These are phyloP conservation scores for Vanderwaltozyma yarrowii DNA, from an alignment of 805 yeast species.

Conservation along the genomic window DNA sequence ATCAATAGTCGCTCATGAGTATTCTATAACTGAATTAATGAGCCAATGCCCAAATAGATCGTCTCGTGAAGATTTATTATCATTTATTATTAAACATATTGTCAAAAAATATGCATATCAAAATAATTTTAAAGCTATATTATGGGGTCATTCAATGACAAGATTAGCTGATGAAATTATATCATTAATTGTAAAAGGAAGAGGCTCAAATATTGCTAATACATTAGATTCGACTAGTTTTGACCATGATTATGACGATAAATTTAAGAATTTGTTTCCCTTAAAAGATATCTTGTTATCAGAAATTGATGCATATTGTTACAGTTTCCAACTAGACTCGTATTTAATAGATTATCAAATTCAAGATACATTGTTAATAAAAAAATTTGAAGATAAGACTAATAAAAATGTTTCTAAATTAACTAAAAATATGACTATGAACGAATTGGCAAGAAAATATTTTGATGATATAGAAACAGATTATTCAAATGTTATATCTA, in stretches of 20 bases:
- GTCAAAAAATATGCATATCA: conserved; percentile 38
- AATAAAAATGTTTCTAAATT: conserved; percentile 4
- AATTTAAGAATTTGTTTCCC: conserved; percentile 51
- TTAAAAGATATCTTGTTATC: conserved; percentile 62
- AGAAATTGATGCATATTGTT: conserved; percentile 51
- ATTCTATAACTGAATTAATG: conserved; percentile 8
- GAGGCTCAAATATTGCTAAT: conserved; percentile 59
- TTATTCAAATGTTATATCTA: conserved; percentile 82
- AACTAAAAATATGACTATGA: conserved; percentile 65
- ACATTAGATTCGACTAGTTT: conserved; percentile 37
- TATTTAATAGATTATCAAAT: conserved; percentile 20
- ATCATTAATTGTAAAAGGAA: conserved; percentile 72
- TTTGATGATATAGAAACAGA: conserved; percentile 62
- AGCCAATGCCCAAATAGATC: conserved; percentile 39
- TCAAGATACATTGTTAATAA: conserved; percentile 15
- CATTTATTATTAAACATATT: conserved; percentile 38
- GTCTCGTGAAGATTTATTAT: conserved; percentile 51
- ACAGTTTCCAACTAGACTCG: conserved; percentile 27
- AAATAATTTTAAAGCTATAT: conserved; percentile 40
- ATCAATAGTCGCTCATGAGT: neutral
- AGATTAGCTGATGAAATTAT: conserved; percentile 71
- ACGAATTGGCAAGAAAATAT: conserved; percentile 67
- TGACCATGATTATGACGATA: conserved; percentile 21
- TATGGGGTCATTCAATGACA: conserved; percentile 77
- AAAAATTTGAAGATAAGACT: conserved; percentile 25